Base-by-base conservation (phyloP, 2,329 filamentous ascomycete species). In the Penicillium corylophilum region DNA sequence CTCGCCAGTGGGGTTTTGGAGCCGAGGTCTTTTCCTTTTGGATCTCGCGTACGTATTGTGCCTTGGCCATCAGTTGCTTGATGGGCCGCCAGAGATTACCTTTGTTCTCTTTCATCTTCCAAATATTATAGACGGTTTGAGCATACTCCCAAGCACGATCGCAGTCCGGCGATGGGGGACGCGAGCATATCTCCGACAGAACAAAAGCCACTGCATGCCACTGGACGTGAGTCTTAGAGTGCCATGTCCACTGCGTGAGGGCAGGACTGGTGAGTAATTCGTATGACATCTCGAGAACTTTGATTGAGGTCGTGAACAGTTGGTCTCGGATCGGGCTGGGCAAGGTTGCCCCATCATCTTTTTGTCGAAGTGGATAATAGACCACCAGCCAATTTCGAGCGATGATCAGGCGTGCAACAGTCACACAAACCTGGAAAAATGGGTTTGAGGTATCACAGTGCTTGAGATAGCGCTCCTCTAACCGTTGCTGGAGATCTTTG, bases 221-320 rank as follows among this genome's bases (percentile, higher is more conserved):
- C 59, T 86, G 83, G 41, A 82, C 76, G 50, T 85, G 82, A 0
- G 82, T 82, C 22, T 76, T 73, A 68, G 83, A 85, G 1, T 84
- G 74, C 83, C 82, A 86, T 28, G 78, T 74, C 82, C 82, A 86
- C 57, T 80, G 79, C 60, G 76, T 82, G 1, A 6, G 5, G 4
- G 77, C 70, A 18, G 76, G 73, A 60, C 88, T 84, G 0, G 78
- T 83, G 59, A 87, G 82, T 6, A 90, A 72, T 1, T 84, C 74
- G 46, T 84, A 74, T 12, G 82, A 82, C 63, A 87, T 82, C 67
- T 90, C 86, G 41, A 90, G 79, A 36, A 90, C 83, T 61, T 90
- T 86, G 28, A 90, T 77, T 1, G 86, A 83, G 0, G 83, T 85
- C 28, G 84, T 73, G 64, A 90, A 88, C 0, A 91, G 77, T 2